These are phyloP conservation scores for Alternaria angustiovoidea DNA, from an alignment of 2,329 filamentous ascomycete genomes.

Conservation along the genomic window DNA sequence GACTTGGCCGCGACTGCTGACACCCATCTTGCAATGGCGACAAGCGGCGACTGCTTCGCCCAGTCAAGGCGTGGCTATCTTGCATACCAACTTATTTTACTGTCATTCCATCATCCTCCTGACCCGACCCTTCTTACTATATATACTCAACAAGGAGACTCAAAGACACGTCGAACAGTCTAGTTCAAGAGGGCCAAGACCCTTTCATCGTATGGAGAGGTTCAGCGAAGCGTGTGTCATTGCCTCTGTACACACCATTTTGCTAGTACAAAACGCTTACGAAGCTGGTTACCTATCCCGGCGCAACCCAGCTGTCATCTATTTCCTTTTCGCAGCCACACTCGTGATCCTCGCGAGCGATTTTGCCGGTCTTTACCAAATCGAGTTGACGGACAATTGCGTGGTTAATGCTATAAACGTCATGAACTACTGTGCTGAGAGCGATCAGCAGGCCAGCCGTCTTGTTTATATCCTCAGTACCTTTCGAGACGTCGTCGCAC, in stretches of 20 bases:
- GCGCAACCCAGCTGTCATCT: conserved; percentile 52
- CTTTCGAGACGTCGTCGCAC: conserved; percentile 49
- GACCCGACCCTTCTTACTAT: conserved; percentile 70
- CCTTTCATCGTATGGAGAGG: conserved; percentile 57
- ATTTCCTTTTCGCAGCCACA: conserved; percentile 54
- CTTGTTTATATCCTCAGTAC: conserved; percentile 50
- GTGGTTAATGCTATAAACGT: conserved; percentile 51
- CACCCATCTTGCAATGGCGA: conserved; percentile 60
- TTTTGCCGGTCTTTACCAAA: conserved; percentile 48
- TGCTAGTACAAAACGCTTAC: conserved; percentile 52
- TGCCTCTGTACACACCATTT: conserved; percentile 52
- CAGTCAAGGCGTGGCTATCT: conserved; percentile 65
- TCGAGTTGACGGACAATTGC: conserved; percentile 46
- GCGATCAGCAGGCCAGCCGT: conserved; percentile 51
- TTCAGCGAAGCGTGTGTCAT: conserved; percentile 55
- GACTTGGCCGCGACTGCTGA: conserved; percentile 60
- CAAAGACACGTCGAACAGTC: conserved; percentile 47
- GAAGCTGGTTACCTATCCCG: conserved; percentile 52
- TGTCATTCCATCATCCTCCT: conserved; percentile 70
- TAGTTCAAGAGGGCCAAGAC: conserved; percentile 34
- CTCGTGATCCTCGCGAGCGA: conserved; percentile 53
- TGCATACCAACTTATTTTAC: conserved; percentile 69
- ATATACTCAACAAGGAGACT: conserved; percentile 59
- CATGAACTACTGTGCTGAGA: conserved; percentile 52
- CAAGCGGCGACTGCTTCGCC: conserved; percentile 56